Evolutionary conservation across 805 yeast genomes (phyloP).

Genomic region (Wickerhamomyces strasburgensis): DNA sequence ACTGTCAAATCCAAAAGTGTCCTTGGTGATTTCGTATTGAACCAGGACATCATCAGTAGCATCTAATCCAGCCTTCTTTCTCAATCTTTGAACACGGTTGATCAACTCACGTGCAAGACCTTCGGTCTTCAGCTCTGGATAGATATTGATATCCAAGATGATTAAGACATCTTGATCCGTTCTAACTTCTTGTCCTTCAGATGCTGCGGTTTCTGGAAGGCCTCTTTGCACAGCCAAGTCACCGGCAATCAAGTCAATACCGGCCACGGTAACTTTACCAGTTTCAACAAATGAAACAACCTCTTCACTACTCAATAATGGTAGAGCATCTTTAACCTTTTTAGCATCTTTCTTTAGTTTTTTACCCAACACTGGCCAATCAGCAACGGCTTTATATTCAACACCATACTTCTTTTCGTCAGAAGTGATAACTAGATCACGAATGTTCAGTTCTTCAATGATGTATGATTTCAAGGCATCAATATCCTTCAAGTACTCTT

Average conservation of each 20-base stretch:
- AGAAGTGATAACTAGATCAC: slow-evolving; percentile 79
- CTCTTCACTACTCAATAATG: slow-evolving; percentile 71
- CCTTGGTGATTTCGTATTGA: slow-evolving; percentile 63
- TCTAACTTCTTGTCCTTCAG: slow-evolving; percentile 79
- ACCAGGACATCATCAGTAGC: slow-evolving; percentile 94
- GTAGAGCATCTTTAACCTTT: slow-evolving; percentile 91
- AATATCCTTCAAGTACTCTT: slow-evolving; percentile 69
- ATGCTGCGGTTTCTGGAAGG: slow-evolving; percentile 60
- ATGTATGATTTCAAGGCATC: slow-evolving; percentile 74
- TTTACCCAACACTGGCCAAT: slow-evolving; percentile 98
- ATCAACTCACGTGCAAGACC: slow-evolving; percentile 95
- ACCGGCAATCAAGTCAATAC: slow-evolving; percentile 79
- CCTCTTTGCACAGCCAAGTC: slow-evolving; percentile 90
- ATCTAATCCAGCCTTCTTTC: slow-evolving; percentile 92
- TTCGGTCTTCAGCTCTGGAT: slow-evolving; percentile 86
- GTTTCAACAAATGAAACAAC: slow-evolving; percentile 68
- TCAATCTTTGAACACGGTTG: slow-evolving; percentile 94
- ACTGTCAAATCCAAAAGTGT: slow-evolving; percentile 56
- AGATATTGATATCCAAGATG: slow-evolving; percentile 80
- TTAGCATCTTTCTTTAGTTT: slow-evolving; percentile 91
- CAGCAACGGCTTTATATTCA: slow-evolving; percentile 91
- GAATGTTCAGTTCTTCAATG: slow-evolving; percentile 86
- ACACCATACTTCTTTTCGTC: slow-evolving; percentile 93
- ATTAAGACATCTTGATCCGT: slow-evolving; percentile 86
- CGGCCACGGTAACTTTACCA: slow-evolving; percentile 82